These are phyloP conservation scores for Globisporangium paddicum DNA, from an alignment of 352 stramenopile species.

Conservation along the genomic window DNA sequence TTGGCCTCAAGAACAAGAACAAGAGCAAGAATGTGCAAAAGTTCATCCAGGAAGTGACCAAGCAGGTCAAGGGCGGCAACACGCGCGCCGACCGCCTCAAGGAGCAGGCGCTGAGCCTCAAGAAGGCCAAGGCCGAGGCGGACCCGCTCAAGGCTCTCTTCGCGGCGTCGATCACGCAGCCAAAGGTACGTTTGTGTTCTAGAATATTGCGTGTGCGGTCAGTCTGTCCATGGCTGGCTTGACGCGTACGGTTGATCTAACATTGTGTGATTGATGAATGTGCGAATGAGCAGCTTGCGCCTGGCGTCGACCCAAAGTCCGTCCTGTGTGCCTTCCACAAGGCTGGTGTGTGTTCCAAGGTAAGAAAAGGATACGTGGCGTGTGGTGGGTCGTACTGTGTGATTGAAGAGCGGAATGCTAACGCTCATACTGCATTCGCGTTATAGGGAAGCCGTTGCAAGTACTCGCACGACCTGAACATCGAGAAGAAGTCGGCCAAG, in stretches of 20 bases:
- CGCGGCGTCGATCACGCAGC: slow-evolving; percentile 81
- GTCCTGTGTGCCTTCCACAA: slow-evolving; percentile 90
- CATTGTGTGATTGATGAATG: neutral
- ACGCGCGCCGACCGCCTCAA: slow-evolving; percentile 77
- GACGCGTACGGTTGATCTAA: neutral
- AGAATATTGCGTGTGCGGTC: slow-evolving; percentile 3
- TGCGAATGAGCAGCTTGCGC: slow-evolving; percentile 54
- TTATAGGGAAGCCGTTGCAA: slow-evolving; percentile 80
- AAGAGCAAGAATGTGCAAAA: slow-evolving; percentile 97
- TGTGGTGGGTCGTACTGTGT: neutral
- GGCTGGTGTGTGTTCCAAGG: slow-evolving; percentile 82
- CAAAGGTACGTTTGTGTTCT: slow-evolving; percentile 41
- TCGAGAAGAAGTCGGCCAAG: slow-evolving; percentile 84
- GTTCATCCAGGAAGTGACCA: slow-evolving; percentile 89
- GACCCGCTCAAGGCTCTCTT: slow-evolving; percentile 85
- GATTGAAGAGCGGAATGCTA: neutral
- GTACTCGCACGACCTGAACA: slow-evolving; percentile 87
- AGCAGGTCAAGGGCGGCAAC: slow-evolving; percentile 84
- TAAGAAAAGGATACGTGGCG: slow-evolving; percentile 12
- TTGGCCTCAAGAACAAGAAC: slow-evolving; percentile 99
- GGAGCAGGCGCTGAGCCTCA: slow-evolving; percentile 66
- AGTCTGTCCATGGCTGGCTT: neutral
- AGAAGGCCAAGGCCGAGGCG: slow-evolving; percentile 65
- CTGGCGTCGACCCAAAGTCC: slow-evolving; percentile 86
- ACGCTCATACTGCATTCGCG: neutral